Conservation (phyloP, 2,329 filamentous ascomycete species). For the Stagonosporopsis tanaceti region DNA sequence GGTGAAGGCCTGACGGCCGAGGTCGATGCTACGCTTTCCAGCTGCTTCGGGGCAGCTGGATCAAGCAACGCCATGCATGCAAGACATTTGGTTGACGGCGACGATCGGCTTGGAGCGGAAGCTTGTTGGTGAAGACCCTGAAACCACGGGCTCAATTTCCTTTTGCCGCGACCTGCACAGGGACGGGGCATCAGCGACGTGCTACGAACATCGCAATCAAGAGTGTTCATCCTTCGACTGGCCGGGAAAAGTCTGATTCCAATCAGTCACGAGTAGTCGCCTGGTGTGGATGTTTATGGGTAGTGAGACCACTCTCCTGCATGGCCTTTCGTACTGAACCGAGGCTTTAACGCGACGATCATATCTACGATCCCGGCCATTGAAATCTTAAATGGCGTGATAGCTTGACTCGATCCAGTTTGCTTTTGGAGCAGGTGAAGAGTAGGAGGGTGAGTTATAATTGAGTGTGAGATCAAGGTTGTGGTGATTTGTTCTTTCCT, state of each 20-base stretch:
- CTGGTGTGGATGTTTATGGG: not conserved
- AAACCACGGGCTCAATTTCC: slow-evolving; percentile 18
- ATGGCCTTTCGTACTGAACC: not conserved
- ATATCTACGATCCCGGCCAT: not conserved
- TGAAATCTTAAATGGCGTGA: not conserved
- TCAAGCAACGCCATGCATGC: slow-evolving; percentile 40
- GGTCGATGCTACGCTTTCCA: not conserved
- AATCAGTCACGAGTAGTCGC: slow-evolving; percentile 1
- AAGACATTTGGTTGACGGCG: slow-evolving; percentile 21
- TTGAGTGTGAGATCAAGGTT: not conserved
- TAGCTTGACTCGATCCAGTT: not conserved
- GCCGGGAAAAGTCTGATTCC: slow-evolving; percentile 1
- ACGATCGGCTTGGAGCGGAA: slow-evolving; percentile 27
- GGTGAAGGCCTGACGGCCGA: too few species aligned
- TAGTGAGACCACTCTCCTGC: not conserved
- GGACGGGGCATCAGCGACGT: not conserved
- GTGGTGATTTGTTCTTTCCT: not conserved
- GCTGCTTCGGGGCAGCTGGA: not conserved
- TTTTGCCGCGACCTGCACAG: slow-evolving; percentile 1
- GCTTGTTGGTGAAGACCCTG: slow-evolving; percentile 34
- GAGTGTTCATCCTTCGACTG: not conserved
- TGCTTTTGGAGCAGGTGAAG: not conserved
- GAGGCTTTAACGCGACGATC: not conserved
- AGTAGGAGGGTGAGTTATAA: not conserved
- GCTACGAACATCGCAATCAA: slow-evolving; percentile 11